Evolutionary conservation across 2,329 filamentous ascomycete species (phyloP).

Genomic region (Capronia americana): DNA sequence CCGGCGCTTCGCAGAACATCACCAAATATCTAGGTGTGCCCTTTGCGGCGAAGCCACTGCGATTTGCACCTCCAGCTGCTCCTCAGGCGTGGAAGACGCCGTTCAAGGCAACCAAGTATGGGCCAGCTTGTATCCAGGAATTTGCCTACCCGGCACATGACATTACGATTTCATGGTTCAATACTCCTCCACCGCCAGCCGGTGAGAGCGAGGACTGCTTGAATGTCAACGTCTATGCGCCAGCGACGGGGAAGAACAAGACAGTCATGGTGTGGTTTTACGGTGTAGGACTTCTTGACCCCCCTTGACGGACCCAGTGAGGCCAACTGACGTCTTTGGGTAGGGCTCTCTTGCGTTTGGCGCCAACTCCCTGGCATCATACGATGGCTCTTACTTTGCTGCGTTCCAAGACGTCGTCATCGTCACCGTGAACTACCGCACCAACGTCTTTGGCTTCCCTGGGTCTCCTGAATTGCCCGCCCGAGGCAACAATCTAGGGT

Average conservation of each 20-base stretch:
- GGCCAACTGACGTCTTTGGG: background rate
- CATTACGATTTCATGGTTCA: constrained; percentile 40
- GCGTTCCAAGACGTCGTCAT: constrained; percentile 47
- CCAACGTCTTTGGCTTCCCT: constrained; percentile 53
- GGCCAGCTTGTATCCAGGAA: constrained; percentile 43
- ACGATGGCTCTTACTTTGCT: constrained; percentile 48
- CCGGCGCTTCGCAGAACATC: constrained; percentile 38
- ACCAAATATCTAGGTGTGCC: constrained; percentile 45
- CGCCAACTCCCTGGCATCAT: constrained; percentile 40
- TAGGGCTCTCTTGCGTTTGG: constrained; percentile 47
- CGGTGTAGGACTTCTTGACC: constrained; percentile 6
- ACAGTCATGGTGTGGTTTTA: constrained; percentile 53
- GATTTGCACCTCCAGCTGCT: constrained; percentile 41
- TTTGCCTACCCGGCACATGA: constrained; percentile 41
- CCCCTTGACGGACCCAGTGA: background rate
- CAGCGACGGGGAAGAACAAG: constrained; percentile 37
- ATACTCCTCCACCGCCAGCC: constrained; percentile 38
- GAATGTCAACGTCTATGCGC: constrained; percentile 51
- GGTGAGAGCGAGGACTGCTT: constrained; percentile 50
- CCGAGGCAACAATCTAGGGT: constrained; percentile 44
- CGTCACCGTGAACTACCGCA: constrained; percentile 47
- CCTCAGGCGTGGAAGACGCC: constrained; percentile 35
- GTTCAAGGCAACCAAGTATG: constrained; percentile 40
- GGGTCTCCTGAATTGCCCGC: constrained; percentile 45
- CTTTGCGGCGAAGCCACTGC: constrained; percentile 41